Percentiles rank a stretch among this genome's conserved stretches.
Conservation (phyloP, 768 basidiomycete species). For the Leucocoprinus sp. region DNA sequence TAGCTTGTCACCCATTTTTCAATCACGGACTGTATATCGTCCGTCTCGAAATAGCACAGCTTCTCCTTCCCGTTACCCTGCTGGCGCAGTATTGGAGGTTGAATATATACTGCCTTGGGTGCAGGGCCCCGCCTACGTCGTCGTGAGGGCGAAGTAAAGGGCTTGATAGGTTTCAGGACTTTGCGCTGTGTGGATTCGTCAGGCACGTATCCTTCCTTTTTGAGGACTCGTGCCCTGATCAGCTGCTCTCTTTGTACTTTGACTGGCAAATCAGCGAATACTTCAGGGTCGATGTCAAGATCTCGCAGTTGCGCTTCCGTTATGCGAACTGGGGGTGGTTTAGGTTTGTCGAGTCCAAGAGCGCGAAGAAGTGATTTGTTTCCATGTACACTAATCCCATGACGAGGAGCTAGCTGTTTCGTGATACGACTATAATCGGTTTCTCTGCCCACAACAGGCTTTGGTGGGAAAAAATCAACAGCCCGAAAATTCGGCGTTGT, state of each 20-base stretch:
- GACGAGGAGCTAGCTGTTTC: constrained; percentile 36
- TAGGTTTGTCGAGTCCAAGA: constrained; percentile 24
- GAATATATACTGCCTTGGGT: constrained; percentile 45
- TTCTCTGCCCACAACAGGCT: constrained; percentile 21
- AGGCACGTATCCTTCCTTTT: constrained; percentile 32
- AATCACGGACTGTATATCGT: constrained; percentile 66
- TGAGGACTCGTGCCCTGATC: constrained; percentile 44
- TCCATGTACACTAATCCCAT: constrained; percentile 25
- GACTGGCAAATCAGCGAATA: constrained; percentile 56
- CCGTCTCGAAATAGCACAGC: constrained; percentile 50
- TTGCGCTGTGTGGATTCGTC: constrained; percentile 24
- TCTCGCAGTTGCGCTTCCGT: constrained; percentile 49
- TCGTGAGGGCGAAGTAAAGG: constrained; percentile 29
- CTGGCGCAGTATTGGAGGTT: constrained; percentile 46
- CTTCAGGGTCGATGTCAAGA: constrained; percentile 54
- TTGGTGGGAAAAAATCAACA: constrained; percentile 24
- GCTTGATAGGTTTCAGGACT: constrained; percentile 46
- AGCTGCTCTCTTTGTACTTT: constrained; percentile 72
- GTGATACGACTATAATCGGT: constrained; percentile 51
- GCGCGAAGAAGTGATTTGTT: constrained; percentile 24
- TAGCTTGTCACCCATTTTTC: constrained; percentile 71
- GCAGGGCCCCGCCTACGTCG: constrained; percentile 41
- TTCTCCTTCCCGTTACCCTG: constrained; percentile 52
- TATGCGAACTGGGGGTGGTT: constrained; percentile 32
- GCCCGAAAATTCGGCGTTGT: constrained; percentile 11